Evolutionary conservation across 169 alveolate genomes (phyloP).

Genomic region (Plasmodium adleri): DNA sequence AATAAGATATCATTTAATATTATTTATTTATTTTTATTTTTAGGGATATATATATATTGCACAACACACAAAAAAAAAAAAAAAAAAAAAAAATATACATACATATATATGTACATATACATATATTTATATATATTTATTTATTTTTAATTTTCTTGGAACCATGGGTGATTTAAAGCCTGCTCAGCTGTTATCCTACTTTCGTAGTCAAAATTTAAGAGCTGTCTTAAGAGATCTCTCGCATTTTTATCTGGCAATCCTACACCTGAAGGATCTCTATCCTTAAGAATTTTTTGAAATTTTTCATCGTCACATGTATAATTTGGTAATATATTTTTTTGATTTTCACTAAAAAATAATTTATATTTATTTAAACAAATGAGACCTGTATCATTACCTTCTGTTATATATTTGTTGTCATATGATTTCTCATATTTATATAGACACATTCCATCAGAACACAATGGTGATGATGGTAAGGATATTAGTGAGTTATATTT

Average conservation of each 20-base stretch:
- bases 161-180: conserved; percentile 88
- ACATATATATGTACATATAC: no score
- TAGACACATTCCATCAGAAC: conserved; percentile 41
- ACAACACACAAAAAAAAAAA: no score
- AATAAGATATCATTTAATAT: no score
- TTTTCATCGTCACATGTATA: conserved; percentile 50
- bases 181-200: conserved; percentile 86
- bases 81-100: no score
- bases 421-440: background rate
- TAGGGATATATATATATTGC: no score
- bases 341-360: background rate
- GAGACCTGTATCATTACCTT: background rate
- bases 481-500: conserved; percentile 20
- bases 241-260: conserved; percentile 79
- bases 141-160: conserved; percentile 15
- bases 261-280: conserved; percentile 71
- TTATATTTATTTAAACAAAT: no score
- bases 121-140: background rate
- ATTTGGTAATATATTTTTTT: background rate
- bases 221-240: conserved; percentile 82
- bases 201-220: conserved; percentile 84
- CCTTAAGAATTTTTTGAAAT: conserved; percentile 36
- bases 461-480: conserved; percentile 37
- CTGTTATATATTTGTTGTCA: background rate
- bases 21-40: no score